These are phyloP conservation scores for Mucor sp. DNA, from an alignment of 371 early-diverging fungal genomes.

Conservation along the genomic window DNA sequence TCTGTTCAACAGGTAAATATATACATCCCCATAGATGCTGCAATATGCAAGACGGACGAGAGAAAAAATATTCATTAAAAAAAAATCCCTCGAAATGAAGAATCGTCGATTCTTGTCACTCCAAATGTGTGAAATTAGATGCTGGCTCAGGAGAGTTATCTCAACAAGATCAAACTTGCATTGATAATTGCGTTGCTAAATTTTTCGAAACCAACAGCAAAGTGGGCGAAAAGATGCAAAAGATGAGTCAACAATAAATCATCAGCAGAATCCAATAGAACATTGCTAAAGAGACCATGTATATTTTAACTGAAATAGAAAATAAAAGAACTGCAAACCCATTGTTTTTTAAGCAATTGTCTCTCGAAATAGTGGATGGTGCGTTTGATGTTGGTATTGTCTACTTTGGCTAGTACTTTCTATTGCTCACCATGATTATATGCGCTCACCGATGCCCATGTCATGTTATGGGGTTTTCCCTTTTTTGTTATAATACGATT, in stretches of 20 bases:
- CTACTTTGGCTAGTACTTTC: neutral
- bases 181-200: slow-evolving; percentile 89
- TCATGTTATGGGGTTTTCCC: neutral
- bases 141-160: slow-evolving; percentile 82
- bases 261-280: neutral
- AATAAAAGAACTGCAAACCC: neutral
- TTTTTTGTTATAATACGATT: neutral
- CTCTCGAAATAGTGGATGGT: neutral
- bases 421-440: neutral
- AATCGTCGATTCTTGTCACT: slow-evolving; percentile 79
- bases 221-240: slow-evolving; percentile 72
- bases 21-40: slow-evolving; percentile 69
- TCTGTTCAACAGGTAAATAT: slow-evolving; percentile 77
- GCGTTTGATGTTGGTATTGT: neutral
- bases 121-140: slow-evolving; percentile 79
- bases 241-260: slow-evolving; percentile 40
- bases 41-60: slow-evolving; percentile 75
- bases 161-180: slow-evolving; percentile 93
- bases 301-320: neutral
- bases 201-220: slow-evolving; percentile 80
- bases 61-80: slow-evolving; percentile 76
- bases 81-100: slow-evolving; percentile 66
- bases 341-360: neutral
- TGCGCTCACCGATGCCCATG: neutral
- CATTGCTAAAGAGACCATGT: slow-evolving; percentile 1